A percentile compares a stretch with the other conserved stretches of the same genome.
Conservation (phyloP, 1,139 yeast species). For the Lizanozyma gosingica region DNA sequence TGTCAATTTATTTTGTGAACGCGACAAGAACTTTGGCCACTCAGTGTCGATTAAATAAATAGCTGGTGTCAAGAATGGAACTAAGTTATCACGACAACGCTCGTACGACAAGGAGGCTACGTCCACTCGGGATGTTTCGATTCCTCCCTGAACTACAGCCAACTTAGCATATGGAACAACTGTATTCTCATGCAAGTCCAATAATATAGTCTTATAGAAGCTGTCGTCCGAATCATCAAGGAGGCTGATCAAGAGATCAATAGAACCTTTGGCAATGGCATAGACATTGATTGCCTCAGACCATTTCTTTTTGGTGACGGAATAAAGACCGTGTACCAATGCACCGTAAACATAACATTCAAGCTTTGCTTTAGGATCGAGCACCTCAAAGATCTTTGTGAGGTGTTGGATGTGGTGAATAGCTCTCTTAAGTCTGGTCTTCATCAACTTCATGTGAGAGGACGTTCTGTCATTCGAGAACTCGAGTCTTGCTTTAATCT, state of each 20-base stretch:
- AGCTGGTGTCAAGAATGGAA: slow-evolving; percentile 1
- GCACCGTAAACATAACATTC: slow-evolving; percentile 57
- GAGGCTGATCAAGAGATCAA: slow-evolving; percentile 38
- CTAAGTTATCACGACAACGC: slow-evolving; percentile 17
- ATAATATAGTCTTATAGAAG: slow-evolving; percentile 35
- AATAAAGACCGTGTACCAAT: slow-evolving; percentile 50
- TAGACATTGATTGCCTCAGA: slow-evolving; percentile 40
- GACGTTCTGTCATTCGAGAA: slow-evolving; percentile 33
- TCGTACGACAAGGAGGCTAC: slow-evolving; percentile 3
- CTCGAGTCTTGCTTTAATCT: slow-evolving; percentile 49
- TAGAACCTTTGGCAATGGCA: slow-evolving; percentile 53
- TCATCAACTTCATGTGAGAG: slow-evolving; percentile 42
- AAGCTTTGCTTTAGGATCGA: slow-evolving; percentile 24
- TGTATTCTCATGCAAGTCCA: slow-evolving; percentile 48
- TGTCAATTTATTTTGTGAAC: slow-evolving; percentile 15
- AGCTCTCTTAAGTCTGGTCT: slow-evolving; percentile 64
- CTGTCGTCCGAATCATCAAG: slow-evolving; percentile 7
- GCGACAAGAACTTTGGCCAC: not conserved
- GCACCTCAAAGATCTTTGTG: slow-evolving; percentile 27
- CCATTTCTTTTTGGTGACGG: slow-evolving; percentile 56
- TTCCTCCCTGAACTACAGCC: slow-evolving; percentile 37
- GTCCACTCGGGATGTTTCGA: slow-evolving; percentile 11
- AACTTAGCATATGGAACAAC: slow-evolving; percentile 64
- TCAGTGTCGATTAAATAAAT: not conserved
- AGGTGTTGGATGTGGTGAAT: slow-evolving; percentile 36